Base-by-base conservation (phyloP, 768 basidiomycete genomes). In the Gloeopeniophorella convolvens region DNA sequence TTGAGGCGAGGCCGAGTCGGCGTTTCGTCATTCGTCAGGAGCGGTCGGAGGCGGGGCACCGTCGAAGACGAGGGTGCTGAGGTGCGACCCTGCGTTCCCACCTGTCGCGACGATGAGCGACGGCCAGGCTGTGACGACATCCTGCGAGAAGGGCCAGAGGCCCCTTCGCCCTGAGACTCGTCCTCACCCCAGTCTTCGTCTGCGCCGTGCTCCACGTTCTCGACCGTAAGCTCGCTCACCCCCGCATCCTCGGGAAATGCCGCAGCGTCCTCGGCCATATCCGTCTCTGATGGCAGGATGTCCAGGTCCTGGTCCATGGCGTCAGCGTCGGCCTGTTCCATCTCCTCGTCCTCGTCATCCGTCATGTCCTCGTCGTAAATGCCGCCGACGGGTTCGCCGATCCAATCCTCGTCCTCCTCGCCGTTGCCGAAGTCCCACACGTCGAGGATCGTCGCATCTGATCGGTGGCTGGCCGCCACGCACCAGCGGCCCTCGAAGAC, bases 401-500 rank as follows among this genome's bases (percentile, higher is more conserved):
- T 70, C 87, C 89, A 89, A 44, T 82, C 85, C n/a, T 85, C 83
- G 50, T 84, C 85, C 10, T 68, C 59, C 32, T 63, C 62, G 48
- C 82, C 85, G 42, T 71, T 74, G 13, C 85, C 89, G 63, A 91
- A 92, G 72, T 92, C 88, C 89, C 89, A 92, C 21, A 92, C 89
- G 61, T 92, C 89, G 46, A 92, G 70, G 50, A 87, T 83, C 4
- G 89, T 91, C 5, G 78, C 67, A 58, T 87, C 79, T 54, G 78
- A 79, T 50, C 84, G 75, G 59, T 92, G 90, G 63, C 88, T 90
- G 26, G 96, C 96, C 7, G 93, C 92, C 37, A 99, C 90, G 62
- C 92, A 90, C 78, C 91, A 91, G 51, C 92, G 73, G 0, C 92
- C 90, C 66, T 94, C 89, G 65, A 95, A 96, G 26, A 91, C 83